A percentile compares a stretch with the other conserved stretches of the same genome.
Evolutionary conservation across 306 rosid genomes (phyloP).

Genomic region (Cicer pinnatifidum): DNA sequence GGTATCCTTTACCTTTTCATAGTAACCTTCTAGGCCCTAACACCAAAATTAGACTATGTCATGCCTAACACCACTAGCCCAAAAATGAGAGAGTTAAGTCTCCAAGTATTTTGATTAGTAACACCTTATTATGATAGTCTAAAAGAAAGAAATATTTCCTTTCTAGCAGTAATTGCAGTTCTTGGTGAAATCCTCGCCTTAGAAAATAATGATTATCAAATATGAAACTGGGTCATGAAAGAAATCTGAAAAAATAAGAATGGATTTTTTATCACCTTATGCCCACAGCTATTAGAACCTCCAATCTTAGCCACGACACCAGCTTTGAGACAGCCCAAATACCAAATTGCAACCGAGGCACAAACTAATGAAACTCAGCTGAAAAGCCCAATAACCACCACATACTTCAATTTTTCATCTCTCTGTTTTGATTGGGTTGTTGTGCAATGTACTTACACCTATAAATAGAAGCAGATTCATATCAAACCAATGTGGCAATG

Average conservation of each 20-base stretch:
- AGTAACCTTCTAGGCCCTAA: not conserved
- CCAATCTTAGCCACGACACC: not conserved
- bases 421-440: constrained; percentile 4
- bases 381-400: not conserved
- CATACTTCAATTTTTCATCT: not conserved
- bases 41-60: not conserved
- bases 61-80: not conserved
- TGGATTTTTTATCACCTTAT: not conserved
- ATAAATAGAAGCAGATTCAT: not conserved
- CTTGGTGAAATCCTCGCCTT: not conserved
- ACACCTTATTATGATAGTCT: not conserved
- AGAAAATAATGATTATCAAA: not conserved
- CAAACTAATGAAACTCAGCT: not conserved
- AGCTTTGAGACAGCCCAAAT: not conserved
- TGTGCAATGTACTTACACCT: constrained; percentile 1
- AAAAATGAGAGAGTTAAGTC: not conserved
- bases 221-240: not conserved
- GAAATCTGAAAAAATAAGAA: not conserved
- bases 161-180: not conserved
- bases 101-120: not conserved
- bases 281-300: not conserved
- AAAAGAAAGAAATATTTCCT: not conserved
- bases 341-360: not conserved
- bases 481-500: constrained; percentile 30
- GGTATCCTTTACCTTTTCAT: not conserved